Conservation (phyloP, 768 basidiomycete genomes). For the Baorangia bicolor region DNA sequence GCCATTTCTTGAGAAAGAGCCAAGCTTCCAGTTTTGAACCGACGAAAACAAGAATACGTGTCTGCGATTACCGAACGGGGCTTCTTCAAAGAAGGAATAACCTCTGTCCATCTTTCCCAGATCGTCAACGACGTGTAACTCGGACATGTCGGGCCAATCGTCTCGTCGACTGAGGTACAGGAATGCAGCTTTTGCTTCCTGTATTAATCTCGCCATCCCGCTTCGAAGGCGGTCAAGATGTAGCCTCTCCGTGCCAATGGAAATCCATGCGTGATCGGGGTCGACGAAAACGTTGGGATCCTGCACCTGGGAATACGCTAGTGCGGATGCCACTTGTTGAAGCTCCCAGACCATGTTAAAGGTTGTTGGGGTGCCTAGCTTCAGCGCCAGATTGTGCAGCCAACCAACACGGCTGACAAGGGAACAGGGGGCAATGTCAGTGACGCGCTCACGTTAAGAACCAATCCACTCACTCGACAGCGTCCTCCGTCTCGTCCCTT, state of each 20-base stretch:
- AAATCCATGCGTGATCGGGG: not conserved
- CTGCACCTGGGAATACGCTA: not conserved
- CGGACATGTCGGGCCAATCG: not conserved
- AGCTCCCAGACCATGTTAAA: constrained; percentile 17
- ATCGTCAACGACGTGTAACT: not conserved
- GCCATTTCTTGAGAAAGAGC: not conserved
- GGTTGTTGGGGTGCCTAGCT: not conserved
- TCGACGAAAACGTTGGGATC: constrained; percentile 2
- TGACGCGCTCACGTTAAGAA: not conserved
- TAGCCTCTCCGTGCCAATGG: not conserved
- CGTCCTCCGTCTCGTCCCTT: not conserved
- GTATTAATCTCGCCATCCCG: too few relatives aligned
- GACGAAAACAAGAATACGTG: not conserved
- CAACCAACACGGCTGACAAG: not conserved
- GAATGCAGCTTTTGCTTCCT: not conserved
- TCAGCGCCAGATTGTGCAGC: not conserved
- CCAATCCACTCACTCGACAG: not conserved
- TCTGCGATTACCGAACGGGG: not conserved
- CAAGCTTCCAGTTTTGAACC: not conserved
- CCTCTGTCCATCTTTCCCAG: not conserved
- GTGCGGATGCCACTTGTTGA: constrained; percentile 1
- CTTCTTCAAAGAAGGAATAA: constrained; percentile 1
- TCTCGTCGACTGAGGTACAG: not conserved
- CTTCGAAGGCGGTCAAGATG: not conserved
- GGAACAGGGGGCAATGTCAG: not conserved